Evolutionary conservation across 2,329 filamentous ascomycete species (phyloP).

Genomic region (Paecilomyces dactylethromorphus): DNA sequence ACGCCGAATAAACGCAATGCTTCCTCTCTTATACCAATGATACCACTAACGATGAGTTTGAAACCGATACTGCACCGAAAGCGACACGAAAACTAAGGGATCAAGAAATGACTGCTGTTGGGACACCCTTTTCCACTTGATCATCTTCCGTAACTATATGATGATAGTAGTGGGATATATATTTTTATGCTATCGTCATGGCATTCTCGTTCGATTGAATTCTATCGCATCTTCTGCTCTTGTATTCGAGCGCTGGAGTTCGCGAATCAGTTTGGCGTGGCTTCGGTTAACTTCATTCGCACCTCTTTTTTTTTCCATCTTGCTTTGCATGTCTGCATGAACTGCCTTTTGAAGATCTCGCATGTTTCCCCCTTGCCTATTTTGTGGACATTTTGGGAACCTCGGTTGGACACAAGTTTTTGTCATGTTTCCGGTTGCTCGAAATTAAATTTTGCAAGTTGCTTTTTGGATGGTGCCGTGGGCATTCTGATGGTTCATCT

Average conservation of each 20-base stretch:
- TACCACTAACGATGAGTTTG: conserved; percentile 1
- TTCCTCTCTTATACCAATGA: conserved; percentile 14
- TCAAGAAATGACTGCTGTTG: not conserved
- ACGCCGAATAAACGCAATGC: conserved; percentile 18
- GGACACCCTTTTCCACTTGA: not conserved
- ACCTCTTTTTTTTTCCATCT: not conserved
- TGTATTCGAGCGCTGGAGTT: conserved; percentile 13
- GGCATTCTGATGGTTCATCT: not conserved
- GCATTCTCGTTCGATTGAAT: not conserved
- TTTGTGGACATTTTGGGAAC: not conserved
- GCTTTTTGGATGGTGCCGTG: not conserved
- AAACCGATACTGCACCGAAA: not conserved
- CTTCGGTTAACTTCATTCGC: not conserved
- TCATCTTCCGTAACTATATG: not conserved
- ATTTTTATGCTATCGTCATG: not conserved
- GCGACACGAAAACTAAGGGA: not conserved
- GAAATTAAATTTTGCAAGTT: not conserved
- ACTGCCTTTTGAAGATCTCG: not conserved
- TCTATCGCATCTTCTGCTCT: conserved; percentile 5
- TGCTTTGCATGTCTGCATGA: not conserved
- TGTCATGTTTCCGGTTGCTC: not conserved
- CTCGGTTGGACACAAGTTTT: not conserved
- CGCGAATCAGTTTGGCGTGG: not conserved
- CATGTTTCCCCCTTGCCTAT: not conserved
- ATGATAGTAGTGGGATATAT: too few species aligned